These are phyloP conservation scores for Puccinia triticina DNA, from an alignment of 1,284 basidiomycete genomes.

Conservation along the genomic window DNA sequence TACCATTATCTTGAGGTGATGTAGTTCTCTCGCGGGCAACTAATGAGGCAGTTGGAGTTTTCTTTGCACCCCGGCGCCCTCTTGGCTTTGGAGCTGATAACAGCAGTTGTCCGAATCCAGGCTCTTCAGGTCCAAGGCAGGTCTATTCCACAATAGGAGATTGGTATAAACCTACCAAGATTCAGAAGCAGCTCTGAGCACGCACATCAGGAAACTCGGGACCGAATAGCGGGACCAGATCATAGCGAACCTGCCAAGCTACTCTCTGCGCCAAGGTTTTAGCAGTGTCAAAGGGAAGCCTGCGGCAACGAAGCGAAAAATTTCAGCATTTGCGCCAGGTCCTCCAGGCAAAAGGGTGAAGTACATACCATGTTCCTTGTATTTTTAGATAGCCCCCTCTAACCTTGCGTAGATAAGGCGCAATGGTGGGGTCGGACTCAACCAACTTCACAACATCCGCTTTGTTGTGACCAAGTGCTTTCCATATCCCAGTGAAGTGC, in stretches of 20 bases:
- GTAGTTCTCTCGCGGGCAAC: neutral
- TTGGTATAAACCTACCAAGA: neutral
- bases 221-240: slow-evolving; percentile 80
- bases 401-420: too few species aligned
- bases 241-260: slow-evolving; percentile 80
- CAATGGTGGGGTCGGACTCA: too few species aligned
- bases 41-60: slow-evolving; percentile 25
- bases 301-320: slow-evolving; percentile 65
- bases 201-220: slow-evolving; percentile 53
- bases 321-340: slow-evolving; percentile 18
- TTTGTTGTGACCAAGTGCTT: slow-evolving; percentile 59
- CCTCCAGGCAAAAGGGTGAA: neutral
- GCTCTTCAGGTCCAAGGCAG: slow-evolving; percentile 52
- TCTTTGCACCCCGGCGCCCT: slow-evolving; percentile 41
- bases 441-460: slow-evolving; percentile 87
- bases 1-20: neutral
- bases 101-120: slow-evolving; percentile 53
- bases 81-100: slow-evolving; percentile 52
- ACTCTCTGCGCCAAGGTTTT: slow-evolving; percentile 65
- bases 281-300: slow-evolving; percentile 51
- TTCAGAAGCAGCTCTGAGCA: neutral
- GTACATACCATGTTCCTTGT: slow-evolving; percentile 75
- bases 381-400: slow-evolving; percentile 84
- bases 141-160: slow-evolving; percentile 24
- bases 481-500: slow-evolving; percentile 53